These are phyloP conservation scores for Inga laurina DNA, from an alignment of 306 rosid genomes.

Conservation along the genomic window DNA sequence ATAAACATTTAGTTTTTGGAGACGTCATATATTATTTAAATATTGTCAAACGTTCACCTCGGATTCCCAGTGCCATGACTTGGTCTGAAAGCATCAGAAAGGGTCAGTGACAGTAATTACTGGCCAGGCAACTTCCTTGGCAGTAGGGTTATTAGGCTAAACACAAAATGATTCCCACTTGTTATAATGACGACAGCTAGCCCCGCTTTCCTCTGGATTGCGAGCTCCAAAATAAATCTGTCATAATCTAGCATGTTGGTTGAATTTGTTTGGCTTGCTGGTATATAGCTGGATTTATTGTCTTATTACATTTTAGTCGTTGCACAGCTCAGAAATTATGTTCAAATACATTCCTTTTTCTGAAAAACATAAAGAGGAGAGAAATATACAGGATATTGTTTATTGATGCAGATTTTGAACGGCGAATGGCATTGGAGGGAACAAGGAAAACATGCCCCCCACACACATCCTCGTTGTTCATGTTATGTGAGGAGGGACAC, in stretches of 20 bases:
- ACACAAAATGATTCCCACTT: slow-evolving; percentile 33
- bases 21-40: neutral
- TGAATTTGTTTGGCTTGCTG: slow-evolving; percentile 13
- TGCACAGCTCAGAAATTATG: slow-evolving; percentile 29
- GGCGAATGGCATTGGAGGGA: slow-evolving; percentile 37
- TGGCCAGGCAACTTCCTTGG: slow-evolving; percentile 15
- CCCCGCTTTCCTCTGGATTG: slow-evolving; percentile 20
- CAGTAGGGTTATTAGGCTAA: slow-evolving; percentile 21
- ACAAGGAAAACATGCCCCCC: slow-evolving; percentile 39
- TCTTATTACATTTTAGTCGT: neutral
- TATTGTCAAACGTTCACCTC: slow-evolving; percentile 12
- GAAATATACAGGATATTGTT: neutral
- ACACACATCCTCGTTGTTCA: slow-evolving; percentile 33
- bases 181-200: slow-evolving; percentile 36
- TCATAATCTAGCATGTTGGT: neutral
- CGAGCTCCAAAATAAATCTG: slow-evolving; percentile 10
- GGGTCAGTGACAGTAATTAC: neutral
- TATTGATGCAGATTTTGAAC: slow-evolving; percentile 27
- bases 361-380: neutral
- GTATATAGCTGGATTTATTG: slow-evolving; percentile 35
- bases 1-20: slow-evolving; percentile 13
- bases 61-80: slow-evolving; percentile 5
- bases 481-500: slow-evolving; percentile 14
- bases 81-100: neutral
- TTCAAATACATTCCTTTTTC: no score